Base-by-base conservation (phyloP, 305 asterid species). In the Rubia peregrina region DNA sequence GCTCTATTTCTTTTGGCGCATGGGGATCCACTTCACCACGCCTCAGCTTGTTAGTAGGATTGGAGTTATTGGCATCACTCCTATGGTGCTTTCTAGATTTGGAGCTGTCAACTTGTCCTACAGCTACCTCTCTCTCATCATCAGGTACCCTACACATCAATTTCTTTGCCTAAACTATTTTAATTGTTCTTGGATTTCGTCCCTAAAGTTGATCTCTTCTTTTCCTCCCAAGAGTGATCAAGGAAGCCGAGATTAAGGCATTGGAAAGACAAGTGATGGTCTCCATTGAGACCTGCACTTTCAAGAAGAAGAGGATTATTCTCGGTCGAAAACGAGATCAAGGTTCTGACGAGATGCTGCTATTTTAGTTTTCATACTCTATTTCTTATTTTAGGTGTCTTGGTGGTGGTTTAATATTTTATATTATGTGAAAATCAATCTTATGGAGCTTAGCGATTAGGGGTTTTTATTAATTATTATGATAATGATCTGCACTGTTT, bases 101-200 rank as follows among this genome's bases (percentile, higher is more conserved):
- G 98, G 98, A 79, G 98, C 97, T 65, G 98, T 94, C 72, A 94
- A 94, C 84, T 83, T 91, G 84, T 96, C 98, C 13, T 94, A 89
- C 78, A 91, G 96, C 79, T 94, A 94, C 79, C 84, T 94, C 44
- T 94, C 96, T 75, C 96, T 94, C 69, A 91, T 94, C 85, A 94
- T 94, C 65, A 83, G 95, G 98, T 89, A 83, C 48, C 2, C 48
- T 36, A 4, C 40, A 5, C 40, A 36, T 36, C 40, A 36, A 36
- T 36, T 36, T 36, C 40, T 36, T 30, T 3, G 36, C 36, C 36
- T 30, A 30, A 30, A 30, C 36, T 30, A 30, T 3, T 30, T 1
- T 30, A 30, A 30, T 30, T 30, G 36, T 30, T 30, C 36, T 30
- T 30, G 36, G 36, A 30, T 30, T 30, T 30, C 36, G 3, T 36